A percentile compares a stretch with the other conserved stretches of the same genome.
These are phyloP conservation scores for Rhizopus arrhizus DNA, from an alignment of 371 early-diverging fungal genomes.

Conservation along the genomic window DNA sequence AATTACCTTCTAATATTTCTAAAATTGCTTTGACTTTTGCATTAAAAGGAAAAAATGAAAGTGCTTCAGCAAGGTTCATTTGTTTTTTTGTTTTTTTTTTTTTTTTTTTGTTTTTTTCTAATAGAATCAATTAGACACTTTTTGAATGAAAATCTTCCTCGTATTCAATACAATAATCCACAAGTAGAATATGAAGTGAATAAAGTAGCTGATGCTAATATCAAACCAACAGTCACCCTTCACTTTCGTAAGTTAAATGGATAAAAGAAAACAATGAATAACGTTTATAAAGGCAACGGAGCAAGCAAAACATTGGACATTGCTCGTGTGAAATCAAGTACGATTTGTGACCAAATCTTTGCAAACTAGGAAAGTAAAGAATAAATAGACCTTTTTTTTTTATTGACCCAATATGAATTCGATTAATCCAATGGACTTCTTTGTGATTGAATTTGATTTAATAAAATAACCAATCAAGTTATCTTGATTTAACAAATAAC, in stretches of 20 bases:
- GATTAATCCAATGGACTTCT: neutral
- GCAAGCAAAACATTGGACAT: constrained; percentile 50
- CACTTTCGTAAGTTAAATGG: constrained; percentile 52
- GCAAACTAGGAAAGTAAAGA: constrained; percentile 14
- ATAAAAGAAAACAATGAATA: neutral
- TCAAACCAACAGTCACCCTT: constrained; percentile 55
- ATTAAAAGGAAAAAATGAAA: constrained; percentile 54
- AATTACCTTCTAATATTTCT: constrained; percentile 52
- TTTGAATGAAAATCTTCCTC: constrained; percentile 60
- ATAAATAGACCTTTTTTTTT: neutral
- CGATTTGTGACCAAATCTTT: constrained; percentile 56
- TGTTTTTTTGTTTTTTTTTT: neutral
- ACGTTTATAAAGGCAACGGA: constrained; percentile 37
- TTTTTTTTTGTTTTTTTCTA: neutral
- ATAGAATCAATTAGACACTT: constrained; percentile 52
- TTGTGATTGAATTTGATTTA: neutral
- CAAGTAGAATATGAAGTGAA: constrained; percentile 52
- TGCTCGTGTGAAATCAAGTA: constrained; percentile 54
- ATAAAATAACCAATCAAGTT: neutral
- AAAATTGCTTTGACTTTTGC: constrained; percentile 62
- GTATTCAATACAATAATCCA: constrained; percentile 68
- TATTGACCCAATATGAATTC: neutral
- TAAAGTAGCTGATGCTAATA: constrained; percentile 51
- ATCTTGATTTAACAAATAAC: neutral
- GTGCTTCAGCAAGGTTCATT: constrained; percentile 61